phyloP scores from a whole-genome alignment of 257 asterid species.

The Vinca minor region DNA sequence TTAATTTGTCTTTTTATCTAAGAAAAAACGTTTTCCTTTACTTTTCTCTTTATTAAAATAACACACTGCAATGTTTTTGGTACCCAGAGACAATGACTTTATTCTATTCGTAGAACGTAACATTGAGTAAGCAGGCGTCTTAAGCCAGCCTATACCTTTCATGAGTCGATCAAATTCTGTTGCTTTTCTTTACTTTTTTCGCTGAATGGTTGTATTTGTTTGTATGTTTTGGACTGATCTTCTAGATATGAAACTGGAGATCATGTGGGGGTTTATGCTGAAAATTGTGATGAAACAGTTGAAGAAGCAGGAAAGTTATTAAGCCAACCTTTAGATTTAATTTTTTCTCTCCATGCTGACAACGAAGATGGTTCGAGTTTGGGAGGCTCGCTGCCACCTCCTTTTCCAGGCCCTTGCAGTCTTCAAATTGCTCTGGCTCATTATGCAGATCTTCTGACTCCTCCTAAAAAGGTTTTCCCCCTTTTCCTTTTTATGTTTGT shows the following conservation, averaged over 20 bases:
- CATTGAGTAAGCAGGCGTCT: no score
- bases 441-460: conserved; percentile 63
- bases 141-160: no score
- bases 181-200: no score
- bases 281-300: conserved; percentile 52
- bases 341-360: conserved; percentile 53
- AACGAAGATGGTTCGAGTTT: conserved; percentile 58
- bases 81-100: no score
- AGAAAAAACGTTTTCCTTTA: no score
- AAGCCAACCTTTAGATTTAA: conserved; percentile 44
- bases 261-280: conserved; percentile 69
- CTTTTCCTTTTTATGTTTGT: background rate
- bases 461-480: conserved; percentile 52
- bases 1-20: no score
- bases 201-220: background rate
- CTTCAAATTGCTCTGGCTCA: conserved; percentile 55
- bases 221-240: background rate
- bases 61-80: no score
- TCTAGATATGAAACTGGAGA: conserved; percentile 75
- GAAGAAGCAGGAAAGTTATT: conserved; percentile 58
- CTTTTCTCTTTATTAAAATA: no score
- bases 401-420: conserved; percentile 73
- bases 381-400: conserved; percentile 65
- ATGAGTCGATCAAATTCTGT: no score
- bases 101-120: no score